Evolutionary conservation across 805 yeast species (phyloP), one percentile per base, ranked within the genome.

Genomic region (Tetrapisispora fleetii): DNA sequence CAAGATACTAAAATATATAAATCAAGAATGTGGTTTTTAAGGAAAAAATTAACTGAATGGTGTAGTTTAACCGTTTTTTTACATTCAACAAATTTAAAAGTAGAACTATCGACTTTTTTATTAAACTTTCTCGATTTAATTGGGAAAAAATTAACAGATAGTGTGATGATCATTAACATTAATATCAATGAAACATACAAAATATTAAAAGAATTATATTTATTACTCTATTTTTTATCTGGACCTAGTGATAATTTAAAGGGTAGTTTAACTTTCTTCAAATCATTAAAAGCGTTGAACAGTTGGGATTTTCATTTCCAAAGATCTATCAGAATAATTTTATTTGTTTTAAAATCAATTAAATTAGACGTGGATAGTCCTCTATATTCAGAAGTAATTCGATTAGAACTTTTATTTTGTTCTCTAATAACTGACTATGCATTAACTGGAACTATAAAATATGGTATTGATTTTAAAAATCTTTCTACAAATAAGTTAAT

Each of bases 251-350:
- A 49, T 22, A 42, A 48, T 19, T 58, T 54, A 37, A 52, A 56
- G 10, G 48, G 45, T 32, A 52, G 57, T 2, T 19, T 57, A 10
- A 48, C 51, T 7, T 41, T 53, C 17, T 37, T 52, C 19, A 55
- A 58, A 37, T 54, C 64, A 16, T 43, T 54, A 7, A 37, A 54
- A 24, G 58, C 54, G 1, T 28, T 51, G 7, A 54, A 52, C 40
- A 48, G 32, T 18, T 63, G 66, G 65, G 56, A 58, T 40, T 48
- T 56, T 10, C 45, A 48, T 28, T 60, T 61, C 24, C 62, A 62
- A 45, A 57, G 58, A 43, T 36, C 59, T 1, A 50, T 63, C 22
- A 48, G 68, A 45, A 50, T 61, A 37, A 51, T 58, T 3, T 40
- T 56, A 19, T 64, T 57, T 44, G 49, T 63, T 5, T 56, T 62